Evolutionary conservation across 306 rosid genomes (phyloP), one percentile per base, ranked within the genome.

Genomic region (Vicia villosa): DNA sequence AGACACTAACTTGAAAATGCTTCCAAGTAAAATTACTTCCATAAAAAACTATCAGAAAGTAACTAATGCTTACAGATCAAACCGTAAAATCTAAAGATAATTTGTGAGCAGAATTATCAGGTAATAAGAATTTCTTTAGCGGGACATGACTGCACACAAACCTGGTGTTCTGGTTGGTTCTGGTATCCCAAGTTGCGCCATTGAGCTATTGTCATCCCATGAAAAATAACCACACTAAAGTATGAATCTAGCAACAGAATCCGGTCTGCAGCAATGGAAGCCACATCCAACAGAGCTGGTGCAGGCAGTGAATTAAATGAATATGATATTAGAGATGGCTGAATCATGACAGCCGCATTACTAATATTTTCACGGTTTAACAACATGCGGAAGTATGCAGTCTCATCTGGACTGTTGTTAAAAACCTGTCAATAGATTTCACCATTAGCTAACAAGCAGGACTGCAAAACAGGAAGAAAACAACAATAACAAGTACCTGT

Each of bases 141-240:
- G 16, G 41, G 34, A 43, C 61, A 26, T 67, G 45, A 56, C 55
- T 47, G 63, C 40, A 73, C 50, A 80, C 85, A 79, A 55, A 89
- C 99, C 87, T 83, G 86, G 71, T 94, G 95, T 71, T 94, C 96
- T 20, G 86, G 87, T 69, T 89, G 95, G 85, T 88, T 76, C 79
- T 94, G 99, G 80, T 90, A 94, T 69, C 99, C 99, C 84, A 87
- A 68, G 79, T 91, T 94, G 63, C 99, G 99, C 99, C 99, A 94
- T 81, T 94, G 99, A 68, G 99, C 99, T 65, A 94, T 91, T 49
- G 94, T 91, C 96, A 91, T 84, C 77, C 99, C 99, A 71, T 94
- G 99, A 89, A 91, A 91, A 85, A 91, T 57, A 73, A 94, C 99
- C 59, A 94, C 84, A 72, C 95, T 91, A 77, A 94, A 91, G 81